phyloP scores from a whole-genome alignment of 768 basidiomycete genomes.

The Amanita rubescens region DNA sequence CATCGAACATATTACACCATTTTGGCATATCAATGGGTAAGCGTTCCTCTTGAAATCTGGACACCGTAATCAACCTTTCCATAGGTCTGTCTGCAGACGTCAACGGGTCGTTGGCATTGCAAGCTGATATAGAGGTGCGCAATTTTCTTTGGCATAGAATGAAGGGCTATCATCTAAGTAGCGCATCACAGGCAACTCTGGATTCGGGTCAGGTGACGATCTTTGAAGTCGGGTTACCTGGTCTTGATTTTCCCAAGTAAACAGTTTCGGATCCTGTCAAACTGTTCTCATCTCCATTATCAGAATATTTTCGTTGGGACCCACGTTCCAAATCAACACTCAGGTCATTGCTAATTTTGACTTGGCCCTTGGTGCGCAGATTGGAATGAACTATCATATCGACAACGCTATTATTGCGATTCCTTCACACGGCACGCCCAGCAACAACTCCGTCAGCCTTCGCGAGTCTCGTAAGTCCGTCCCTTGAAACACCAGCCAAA shows the following conservation, averaged over 20 bases:
- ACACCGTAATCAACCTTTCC: not conserved
- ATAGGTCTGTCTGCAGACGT: slow-evolving; percentile 29
- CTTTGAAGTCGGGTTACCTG: slow-evolving; percentile 36
- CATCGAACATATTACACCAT: too few species aligned
- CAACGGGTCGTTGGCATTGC: slow-evolving; percentile 29
- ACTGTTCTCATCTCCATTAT: not conserved
- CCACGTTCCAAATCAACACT: slow-evolving; percentile 36
- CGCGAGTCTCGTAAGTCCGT: too few species aligned
- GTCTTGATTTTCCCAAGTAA: slow-evolving; percentile 43
- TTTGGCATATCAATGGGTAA: too few species aligned
- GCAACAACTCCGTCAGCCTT: too few species aligned
- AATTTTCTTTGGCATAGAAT: not conserved
- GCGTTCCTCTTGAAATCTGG: too few species aligned
- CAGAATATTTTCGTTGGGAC: slow-evolving; percentile 41
- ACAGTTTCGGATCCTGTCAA: not conserved
- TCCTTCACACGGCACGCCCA: slow-evolving; percentile 16
- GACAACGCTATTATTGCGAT: slow-evolving; percentile 35
- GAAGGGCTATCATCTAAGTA: too few species aligned
- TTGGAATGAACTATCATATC: slow-evolving; percentile 38
- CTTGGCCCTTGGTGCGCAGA: slow-evolving; percentile 29
- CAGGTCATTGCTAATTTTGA: slow-evolving; percentile 28
- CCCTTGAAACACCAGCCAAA: too few species aligned
- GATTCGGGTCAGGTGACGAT: slow-evolving; percentile 36
- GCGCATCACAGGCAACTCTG: slow-evolving; percentile 23
- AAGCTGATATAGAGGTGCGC: slow-evolving; percentile 29